A percentile compares a stretch with the other conserved stretches of the same genome.
Conservation (phyloP, 2,329 filamentous ascomycete species). For the Diaporthe sp. region DNA sequence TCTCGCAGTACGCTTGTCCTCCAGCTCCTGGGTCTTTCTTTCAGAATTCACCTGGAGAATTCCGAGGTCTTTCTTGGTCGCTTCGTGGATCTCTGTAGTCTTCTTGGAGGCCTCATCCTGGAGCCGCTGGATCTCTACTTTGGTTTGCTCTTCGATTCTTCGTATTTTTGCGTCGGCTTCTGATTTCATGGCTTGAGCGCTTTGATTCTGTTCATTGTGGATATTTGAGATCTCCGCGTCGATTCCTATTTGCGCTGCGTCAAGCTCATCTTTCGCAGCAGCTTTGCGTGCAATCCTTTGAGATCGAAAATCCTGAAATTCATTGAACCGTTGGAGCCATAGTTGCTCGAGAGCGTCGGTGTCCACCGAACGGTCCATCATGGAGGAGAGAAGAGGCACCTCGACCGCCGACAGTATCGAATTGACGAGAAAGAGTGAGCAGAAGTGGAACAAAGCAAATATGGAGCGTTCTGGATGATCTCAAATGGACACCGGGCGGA, state of each 20-base stretch:
- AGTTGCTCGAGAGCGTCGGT: not conserved
- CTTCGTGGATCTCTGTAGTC: not conserved
- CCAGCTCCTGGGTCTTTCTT: not conserved
- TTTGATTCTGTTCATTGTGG: not conserved
- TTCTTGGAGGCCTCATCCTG: not conserved
- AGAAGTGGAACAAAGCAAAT: too few species aligned
- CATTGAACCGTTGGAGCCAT: not conserved
- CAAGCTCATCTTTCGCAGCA: not conserved
- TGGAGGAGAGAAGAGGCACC: too few species aligned
- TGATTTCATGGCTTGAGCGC: not conserved
- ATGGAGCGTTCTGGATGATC: not conserved
- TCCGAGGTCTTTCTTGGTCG: not conserved
- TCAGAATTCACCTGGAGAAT: not conserved
- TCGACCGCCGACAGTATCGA: not conserved
- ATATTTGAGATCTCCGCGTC: not conserved
- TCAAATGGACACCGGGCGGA: too few species aligned
- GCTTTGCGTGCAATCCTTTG: not conserved
- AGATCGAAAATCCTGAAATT: constrained; percentile 4
- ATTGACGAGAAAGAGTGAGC: not conserved
- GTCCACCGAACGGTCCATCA: not conserved
- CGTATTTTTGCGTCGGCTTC: not conserved
- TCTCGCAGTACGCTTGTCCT: not conserved
- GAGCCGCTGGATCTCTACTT: not conserved
- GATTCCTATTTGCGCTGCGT: not conserved
- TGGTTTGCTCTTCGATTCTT: not conserved